Evolutionary conservation across 2,329 filamentous ascomycete genomes (phyloP).

Genomic region (Talaromyces amestolkiae): DNA sequence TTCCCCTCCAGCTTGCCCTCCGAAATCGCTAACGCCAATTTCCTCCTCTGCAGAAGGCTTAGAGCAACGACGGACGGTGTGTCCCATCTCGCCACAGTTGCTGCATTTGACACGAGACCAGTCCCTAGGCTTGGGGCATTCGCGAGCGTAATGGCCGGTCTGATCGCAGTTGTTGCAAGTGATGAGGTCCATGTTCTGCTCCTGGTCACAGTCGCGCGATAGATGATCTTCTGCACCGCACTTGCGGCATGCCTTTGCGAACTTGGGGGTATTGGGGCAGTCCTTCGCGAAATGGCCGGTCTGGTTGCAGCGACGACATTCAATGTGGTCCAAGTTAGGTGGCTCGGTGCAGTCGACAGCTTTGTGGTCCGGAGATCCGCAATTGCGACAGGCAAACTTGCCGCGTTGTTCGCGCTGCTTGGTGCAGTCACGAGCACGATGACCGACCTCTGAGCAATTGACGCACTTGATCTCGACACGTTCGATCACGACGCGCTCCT

Average conservation of each 20-base stretch:
- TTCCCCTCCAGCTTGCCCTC: not conserved
- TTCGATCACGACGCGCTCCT: conserved; percentile 44
- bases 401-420: conserved; percentile 33
- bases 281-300: conserved; percentile 49
- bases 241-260: conserved; percentile 42
- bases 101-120: conserved; percentile 47
- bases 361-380: conserved; percentile 49
- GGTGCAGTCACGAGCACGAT: conserved; percentile 50
- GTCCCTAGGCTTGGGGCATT: conserved; percentile 46
- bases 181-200: conserved; percentile 40
- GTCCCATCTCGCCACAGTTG: conserved; percentile 47
- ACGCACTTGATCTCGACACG: conserved; percentile 50
- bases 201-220: conserved; percentile 43
- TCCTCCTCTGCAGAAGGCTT: conserved; percentile 26
- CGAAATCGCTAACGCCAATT: conserved; percentile 10
- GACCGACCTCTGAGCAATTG: conserved; percentile 49
- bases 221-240: conserved; percentile 48
- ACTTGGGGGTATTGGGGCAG: conserved; percentile 38
- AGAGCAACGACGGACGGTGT: conserved; percentile 41
- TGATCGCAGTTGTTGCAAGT: conserved; percentile 49
- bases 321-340: conserved; percentile 43
- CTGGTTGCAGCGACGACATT: conserved; percentile 46
- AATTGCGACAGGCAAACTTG: conserved; percentile 52
- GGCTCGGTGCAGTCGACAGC: conserved; percentile 50
- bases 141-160: conserved; percentile 44